These are phyloP conservation scores for Pholiota microspora DNA, from an alignment of 768 basidiomycete species.

Conservation along the genomic window DNA sequence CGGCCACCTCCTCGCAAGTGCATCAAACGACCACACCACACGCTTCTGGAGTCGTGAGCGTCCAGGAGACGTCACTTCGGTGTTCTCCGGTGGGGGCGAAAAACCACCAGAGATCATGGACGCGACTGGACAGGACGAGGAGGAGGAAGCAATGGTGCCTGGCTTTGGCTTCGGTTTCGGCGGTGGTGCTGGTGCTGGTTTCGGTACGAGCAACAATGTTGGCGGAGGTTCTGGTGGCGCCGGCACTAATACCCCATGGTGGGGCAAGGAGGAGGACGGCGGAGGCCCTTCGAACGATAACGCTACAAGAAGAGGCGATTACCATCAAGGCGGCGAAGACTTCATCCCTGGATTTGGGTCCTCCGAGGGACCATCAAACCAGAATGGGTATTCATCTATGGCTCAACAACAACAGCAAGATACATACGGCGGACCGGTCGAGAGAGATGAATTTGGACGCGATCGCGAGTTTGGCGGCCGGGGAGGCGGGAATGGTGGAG, in stretches of 20 bases:
- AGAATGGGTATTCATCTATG: constrained; percentile 27
- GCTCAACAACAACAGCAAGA: constrained; percentile 45
- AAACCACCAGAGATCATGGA: constrained; percentile 74
- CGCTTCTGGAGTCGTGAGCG: constrained; percentile 97
- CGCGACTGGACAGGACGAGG: constrained; percentile 61
- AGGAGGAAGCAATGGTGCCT: constrained; percentile 72
- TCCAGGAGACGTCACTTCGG: constrained; percentile 77
- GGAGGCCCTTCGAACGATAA: constrained; percentile 18
- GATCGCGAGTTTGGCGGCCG: constrained; percentile 31
- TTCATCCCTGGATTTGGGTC: constrained; percentile 61
- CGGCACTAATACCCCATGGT: constrained; percentile 29
- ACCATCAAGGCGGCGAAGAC: constrained; percentile 45
- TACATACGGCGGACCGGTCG: constrained; percentile 37
- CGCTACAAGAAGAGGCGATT: constrained; percentile 23
- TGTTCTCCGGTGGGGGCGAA: constrained; percentile 79
- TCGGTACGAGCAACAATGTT: constrained; percentile 27
- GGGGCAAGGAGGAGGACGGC: constrained; percentile 46
- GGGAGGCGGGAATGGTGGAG: constrained; percentile 28
- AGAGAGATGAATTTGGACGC: constrained; percentile 31
- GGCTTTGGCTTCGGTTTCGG: constrained; percentile 56
- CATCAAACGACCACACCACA: constrained; percentile 97
- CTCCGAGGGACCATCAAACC: constrained; percentile 8
- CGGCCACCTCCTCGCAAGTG: constrained; percentile 90
- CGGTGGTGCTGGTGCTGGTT: constrained; percentile 28
- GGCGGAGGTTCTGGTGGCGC: constrained; percentile 31